A percentile compares a stretch with the other conserved stretches of the same genome.
Evolutionary conservation across 1,284 basidiomycete species (phyloP).

Genomic region (Trametes versicolor): DNA sequence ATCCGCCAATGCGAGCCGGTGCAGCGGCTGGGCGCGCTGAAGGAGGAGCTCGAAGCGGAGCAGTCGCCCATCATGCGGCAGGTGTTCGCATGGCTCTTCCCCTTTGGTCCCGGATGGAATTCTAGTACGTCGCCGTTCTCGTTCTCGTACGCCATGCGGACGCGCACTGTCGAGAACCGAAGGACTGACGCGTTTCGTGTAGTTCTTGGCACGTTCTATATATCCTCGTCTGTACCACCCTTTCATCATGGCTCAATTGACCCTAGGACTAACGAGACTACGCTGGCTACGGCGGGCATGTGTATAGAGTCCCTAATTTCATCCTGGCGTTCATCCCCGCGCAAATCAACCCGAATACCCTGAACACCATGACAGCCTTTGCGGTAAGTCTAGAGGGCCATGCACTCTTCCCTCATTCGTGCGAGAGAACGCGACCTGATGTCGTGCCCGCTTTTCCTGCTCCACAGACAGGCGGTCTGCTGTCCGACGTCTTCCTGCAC

Average conservation of each 20-base stretch:
- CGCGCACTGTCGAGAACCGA: slow-evolving; percentile 17
- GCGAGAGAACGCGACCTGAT: slow-evolving; percentile 24
- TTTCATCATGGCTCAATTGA: slow-evolving; percentile 28
- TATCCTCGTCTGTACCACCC: slow-evolving; percentile 78
- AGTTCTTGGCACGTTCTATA: slow-evolving; percentile 92
- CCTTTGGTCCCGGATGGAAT: slow-evolving; percentile 89
- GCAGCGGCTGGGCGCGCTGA: slow-evolving; percentile 65
- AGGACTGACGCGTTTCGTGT: slow-evolving; percentile 19
- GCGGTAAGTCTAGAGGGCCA: slow-evolving; percentile 62
- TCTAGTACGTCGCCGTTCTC: slow-evolving; percentile 56
- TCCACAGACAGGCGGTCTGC: slow-evolving; percentile 82
- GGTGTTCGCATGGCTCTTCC: slow-evolving; percentile 83
- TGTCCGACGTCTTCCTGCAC: slow-evolving; percentile 92
- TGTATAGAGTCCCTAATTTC: slow-evolving; percentile 84
- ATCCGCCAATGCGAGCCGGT: slow-evolving; percentile 56
- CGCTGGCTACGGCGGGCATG: neutral
- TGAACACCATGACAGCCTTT: slow-evolving; percentile 92
- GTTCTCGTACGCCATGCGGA: slow-evolving; percentile 31
- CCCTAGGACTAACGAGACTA: slow-evolving; percentile 28
- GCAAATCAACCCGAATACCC: slow-evolving; percentile 81
- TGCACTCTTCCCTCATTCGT: no score
- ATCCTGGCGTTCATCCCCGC: slow-evolving; percentile 92
- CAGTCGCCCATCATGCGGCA: slow-evolving; percentile 79
- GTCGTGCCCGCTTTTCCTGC: slow-evolving; percentile 21
- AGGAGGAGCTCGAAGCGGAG: slow-evolving; percentile 64